phyloP scores from a whole-genome alignment of 2,329 filamentous ascomycete genomes.

The Fusarium siculi region DNA sequence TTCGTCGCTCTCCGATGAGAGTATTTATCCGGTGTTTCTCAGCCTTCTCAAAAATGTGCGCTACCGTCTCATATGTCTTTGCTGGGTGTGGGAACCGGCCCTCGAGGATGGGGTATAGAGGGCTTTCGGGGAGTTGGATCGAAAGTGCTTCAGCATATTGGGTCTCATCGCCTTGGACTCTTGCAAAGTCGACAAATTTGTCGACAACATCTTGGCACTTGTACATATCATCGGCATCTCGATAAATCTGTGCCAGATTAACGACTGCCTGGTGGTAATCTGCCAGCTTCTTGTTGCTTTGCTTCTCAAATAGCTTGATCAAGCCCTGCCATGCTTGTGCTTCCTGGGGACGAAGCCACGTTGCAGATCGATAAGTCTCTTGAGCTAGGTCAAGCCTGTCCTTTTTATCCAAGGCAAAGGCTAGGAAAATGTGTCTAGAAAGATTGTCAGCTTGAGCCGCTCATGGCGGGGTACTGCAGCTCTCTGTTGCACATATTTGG shows the following conservation, averaged over 20 bases:
- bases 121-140: conserved; percentile 81
- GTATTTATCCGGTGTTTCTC: conserved; percentile 91
- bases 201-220: conserved; percentile 76
- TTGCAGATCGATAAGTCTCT: conserved; percentile 77
- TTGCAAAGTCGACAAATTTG: conserved; percentile 80
- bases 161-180: conserved; percentile 74
- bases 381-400: conserved; percentile 78
- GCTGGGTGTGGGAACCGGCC: conserved; percentile 83
- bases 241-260: conserved; percentile 79
- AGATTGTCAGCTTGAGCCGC: conserved; percentile 21
- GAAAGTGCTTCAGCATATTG: conserved; percentile 83
- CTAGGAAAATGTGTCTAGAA: conserved; percentile 81
- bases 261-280: conserved; percentile 80
- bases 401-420: conserved; percentile 84
- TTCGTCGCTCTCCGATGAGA: conserved; percentile 88
- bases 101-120: conserved; percentile 84
- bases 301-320: conserved; percentile 84
- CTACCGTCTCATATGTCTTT: conserved; percentile 82
- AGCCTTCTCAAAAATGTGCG: conserved; percentile 83
- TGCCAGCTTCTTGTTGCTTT: conserved; percentile 73
- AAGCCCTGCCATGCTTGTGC: conserved; percentile 92
- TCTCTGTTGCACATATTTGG: not conserved
- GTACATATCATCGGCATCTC: conserved; percentile 71
- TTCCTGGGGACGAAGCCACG: conserved; percentile 77
- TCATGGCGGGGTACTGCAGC: conserved; percentile 22